These are phyloP conservation scores for Macrophomina phaseolina DNA, from an alignment of 2,329 filamentous ascomycete genomes.

Conservation along the genomic window DNA sequence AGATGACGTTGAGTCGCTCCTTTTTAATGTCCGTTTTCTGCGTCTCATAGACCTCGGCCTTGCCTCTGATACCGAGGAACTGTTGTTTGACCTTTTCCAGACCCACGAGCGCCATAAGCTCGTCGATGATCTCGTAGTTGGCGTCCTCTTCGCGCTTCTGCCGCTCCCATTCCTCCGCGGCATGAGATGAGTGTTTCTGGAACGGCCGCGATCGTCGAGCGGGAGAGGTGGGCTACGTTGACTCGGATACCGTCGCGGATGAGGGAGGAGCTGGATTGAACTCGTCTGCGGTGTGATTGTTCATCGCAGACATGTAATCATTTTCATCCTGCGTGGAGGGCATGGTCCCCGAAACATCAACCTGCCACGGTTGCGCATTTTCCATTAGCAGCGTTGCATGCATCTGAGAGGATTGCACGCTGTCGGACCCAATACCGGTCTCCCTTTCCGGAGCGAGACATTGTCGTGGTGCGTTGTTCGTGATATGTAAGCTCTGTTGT, in stretches of 20 bases:
- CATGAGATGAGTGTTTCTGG: not conserved
- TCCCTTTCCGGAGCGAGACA: too few species aligned
- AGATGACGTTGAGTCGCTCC: slow-evolving; percentile 66
- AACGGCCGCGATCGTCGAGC: not conserved
- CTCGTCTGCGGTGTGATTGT: not conserved
- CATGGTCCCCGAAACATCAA: too few species aligned
- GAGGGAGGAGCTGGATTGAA: not conserved
- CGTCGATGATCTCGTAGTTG: slow-evolving; percentile 62
- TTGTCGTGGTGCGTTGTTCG: too few species aligned
- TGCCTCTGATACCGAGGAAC: slow-evolving; percentile 67
- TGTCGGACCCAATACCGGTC: too few species aligned
- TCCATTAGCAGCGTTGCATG: too few species aligned
- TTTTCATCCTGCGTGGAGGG: not conserved
- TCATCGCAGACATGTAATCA: not conserved
- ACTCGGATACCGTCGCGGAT: not conserved
- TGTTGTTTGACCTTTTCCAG: slow-evolving; percentile 71
- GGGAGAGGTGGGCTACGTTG: not conserved
- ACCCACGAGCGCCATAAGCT: slow-evolving; percentile 72
- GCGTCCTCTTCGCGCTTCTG: slow-evolving; percentile 62
- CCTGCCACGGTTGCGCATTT: too few species aligned
- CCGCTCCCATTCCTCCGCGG: slow-evolving; percentile 62
- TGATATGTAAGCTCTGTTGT: not conserved
- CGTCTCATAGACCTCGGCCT: slow-evolving; percentile 64
- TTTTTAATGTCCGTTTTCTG: slow-evolving; percentile 61
- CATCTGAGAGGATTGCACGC: not conserved